Evolutionary conservation across 352 stramenopile genomes (phyloP).

Genomic region (Halophytophthora polymorphica): DNA sequence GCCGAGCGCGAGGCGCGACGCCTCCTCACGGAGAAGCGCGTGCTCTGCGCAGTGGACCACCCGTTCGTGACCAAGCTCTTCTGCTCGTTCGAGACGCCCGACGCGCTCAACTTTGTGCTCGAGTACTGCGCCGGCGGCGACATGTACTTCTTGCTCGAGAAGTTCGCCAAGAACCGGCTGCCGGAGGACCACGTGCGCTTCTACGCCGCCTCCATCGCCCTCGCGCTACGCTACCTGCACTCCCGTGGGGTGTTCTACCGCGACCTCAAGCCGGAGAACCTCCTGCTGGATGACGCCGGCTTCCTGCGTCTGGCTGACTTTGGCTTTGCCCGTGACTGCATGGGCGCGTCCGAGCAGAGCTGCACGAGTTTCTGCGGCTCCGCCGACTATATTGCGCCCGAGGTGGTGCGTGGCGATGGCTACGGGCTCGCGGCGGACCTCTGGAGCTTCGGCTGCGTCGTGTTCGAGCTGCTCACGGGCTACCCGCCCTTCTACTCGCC

Average conservation of each 20-base stretch:
- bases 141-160: conserved; percentile 93
- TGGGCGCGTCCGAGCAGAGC: conserved; percentile 49
- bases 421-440: conserved; percentile 79
- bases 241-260: conserved; percentile 80
- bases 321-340: conserved; percentile 63
- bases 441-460: conserved; percentile 89
- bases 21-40: conserved; percentile 96
- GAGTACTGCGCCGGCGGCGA: conserved; percentile 98
- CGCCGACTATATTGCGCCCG: conserved; percentile 83
- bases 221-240: conserved; percentile 92
- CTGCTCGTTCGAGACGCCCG: conserved; percentile 87
- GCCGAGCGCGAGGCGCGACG: conserved; percentile 46
- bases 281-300: conserved; percentile 86
- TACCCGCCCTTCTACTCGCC: conserved; percentile 92
- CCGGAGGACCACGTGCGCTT: conserved; percentile 91
- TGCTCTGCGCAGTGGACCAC: conserved; percentile 93
- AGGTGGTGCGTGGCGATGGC: conserved; percentile 67
- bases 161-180: conserved; percentile 91
- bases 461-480: conserved; percentile 82
- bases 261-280: conserved; percentile 91
- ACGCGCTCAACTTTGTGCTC: conserved; percentile 97
- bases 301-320: conserved; percentile 89
- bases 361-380: conserved; percentile 84
- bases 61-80: conserved; percentile 98
- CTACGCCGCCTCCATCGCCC: conserved; percentile 96